Evolutionary conservation across 2,329 filamentous ascomycete genomes (phyloP), one percentile per base, ranked within the genome.

Genomic region (Calonectria fujianensis): DNA sequence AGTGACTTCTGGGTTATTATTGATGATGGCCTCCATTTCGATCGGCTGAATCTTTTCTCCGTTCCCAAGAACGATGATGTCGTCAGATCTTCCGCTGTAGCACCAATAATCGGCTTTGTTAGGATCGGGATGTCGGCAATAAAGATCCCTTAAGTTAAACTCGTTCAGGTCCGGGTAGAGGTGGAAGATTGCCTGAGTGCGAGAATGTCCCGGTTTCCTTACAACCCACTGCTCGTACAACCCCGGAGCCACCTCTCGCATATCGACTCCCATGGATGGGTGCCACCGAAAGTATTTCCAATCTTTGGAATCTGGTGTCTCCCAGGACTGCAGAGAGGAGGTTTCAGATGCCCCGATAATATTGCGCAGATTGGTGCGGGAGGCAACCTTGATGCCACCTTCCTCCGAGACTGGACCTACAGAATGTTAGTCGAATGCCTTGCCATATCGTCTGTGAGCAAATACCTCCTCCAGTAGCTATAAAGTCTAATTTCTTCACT

Each of bases 291-390:
- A 61, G 7, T 61, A 61, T 29, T 39, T 61, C 57, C 57, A 61
- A 14, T 61, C 57, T 27, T 29, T 14, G 35, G 57, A 24, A 7
- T 61, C 57, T 9, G 32, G 57, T 4, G 57, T 61, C 57, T 39
- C 32, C 57, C 57, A 61, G n/a, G 57, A 61, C 5, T 61, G 57
- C 14, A 61, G 16, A 10, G 57, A 61, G 1, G 57, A 61, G 1
- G 57, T 61, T 41, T 61, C 57, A 9, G 57, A 61, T 29, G 57
- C 57, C 11, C 57, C 57, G 35, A 61, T 61, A 61, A 61, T 61
- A 7, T 61, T 61, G 35, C 57, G 57, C 8, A 61, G 57, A 29
- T 61, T 27, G 5, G 57, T 61, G 13, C 14, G 16, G 14, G 57
- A 61, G 7, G 57, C 57, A 27, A 61, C 57, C 27, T 61, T 41